Evolutionary conservation across 2,329 filamentous ascomycete genomes (phyloP).

Genomic region (Fusarium falciforme): DNA sequence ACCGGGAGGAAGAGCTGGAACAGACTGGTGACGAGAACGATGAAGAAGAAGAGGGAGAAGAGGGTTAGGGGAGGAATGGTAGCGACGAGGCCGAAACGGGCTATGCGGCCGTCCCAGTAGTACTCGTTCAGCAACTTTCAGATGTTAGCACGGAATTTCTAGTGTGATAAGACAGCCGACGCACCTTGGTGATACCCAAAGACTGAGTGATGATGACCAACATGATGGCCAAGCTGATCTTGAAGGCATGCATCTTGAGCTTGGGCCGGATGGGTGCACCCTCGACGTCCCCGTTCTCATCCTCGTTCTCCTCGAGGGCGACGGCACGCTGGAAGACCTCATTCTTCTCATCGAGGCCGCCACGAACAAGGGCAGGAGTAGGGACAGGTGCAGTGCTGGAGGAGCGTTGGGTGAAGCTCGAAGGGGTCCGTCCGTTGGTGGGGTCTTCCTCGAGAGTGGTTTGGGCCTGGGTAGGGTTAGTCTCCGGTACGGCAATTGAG

Average conservation of each 20-base stretch:
- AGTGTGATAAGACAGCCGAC: background rate
- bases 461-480: slow-evolving; percentile 3
- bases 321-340: slow-evolving; percentile 39
- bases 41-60: slow-evolving; percentile 43
- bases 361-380: slow-evolving; percentile 34
- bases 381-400: slow-evolving; percentile 3
- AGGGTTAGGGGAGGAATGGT: slow-evolving; percentile 31
- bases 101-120: slow-evolving; percentile 34
- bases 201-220: slow-evolving; percentile 41
- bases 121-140: slow-evolving; percentile 28
- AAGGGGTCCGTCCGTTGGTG: background rate
- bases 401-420: slow-evolving; percentile 27
- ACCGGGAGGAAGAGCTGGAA: slow-evolving; percentile 40
- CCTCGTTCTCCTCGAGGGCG: slow-evolving; percentile 41
- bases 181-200: slow-evolving; percentile 38
- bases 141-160: rapidly evolving
- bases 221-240: slow-evolving; percentile 41
- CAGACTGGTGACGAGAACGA: slow-evolving; percentile 36
- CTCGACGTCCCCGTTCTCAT: slow-evolving; percentile 36
- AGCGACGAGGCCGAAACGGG: slow-evolving; percentile 26
- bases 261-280: slow-evolving; percentile 33
- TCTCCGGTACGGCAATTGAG: rapidly evolving
- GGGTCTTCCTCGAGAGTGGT: background rate
- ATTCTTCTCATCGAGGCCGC: slow-evolving; percentile 41
- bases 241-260: slow-evolving; percentile 36